A percentile compares a stretch with the other conserved stretches of the same genome.
Evolutionary conservation across 768 basidiomycete genomes (phyloP).

Genomic region (Sporobolomyces pararoseus): DNA sequence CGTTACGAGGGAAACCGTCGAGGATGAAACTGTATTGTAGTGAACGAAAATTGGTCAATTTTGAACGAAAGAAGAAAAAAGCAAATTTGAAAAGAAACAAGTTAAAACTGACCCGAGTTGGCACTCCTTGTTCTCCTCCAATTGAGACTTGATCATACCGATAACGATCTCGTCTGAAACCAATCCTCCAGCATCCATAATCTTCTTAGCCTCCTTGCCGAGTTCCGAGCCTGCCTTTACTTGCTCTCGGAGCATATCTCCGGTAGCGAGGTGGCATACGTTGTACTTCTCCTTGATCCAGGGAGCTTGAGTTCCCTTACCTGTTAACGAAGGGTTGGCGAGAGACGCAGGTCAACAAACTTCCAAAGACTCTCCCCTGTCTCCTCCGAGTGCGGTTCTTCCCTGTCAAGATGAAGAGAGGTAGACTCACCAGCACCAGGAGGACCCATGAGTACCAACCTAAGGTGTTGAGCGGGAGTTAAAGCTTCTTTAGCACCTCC

Average conservation of each 20-base stretch:
- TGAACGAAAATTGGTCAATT: background rate
- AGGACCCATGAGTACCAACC: conserved; percentile 90
- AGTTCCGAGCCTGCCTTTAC: conserved; percentile 79
- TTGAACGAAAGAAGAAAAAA: background rate
- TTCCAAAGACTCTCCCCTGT: too few species aligned
- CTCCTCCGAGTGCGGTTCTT: too few species aligned
- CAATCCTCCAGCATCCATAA: conserved; percentile 95
- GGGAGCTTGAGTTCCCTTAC: conserved; percentile 98
- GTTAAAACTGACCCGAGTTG: conserved; percentile 76
- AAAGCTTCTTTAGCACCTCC: conserved; percentile 54
- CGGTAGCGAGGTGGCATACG: conserved; percentile 96
- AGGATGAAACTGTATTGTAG: conserved; percentile 90
- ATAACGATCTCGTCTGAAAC: conserved; percentile 97
- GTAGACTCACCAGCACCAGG: conserved; percentile 81
- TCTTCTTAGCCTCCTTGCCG: conserved; percentile 88
- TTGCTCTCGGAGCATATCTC: conserved; percentile 96
- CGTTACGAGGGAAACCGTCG: conserved; percentile 98
- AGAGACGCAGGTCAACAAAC: too few species aligned
- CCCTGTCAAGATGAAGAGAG: background rate
- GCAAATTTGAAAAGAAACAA: too few species aligned
- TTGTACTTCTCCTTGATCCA: conserved; percentile 87
- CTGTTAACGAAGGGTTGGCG: conserved; percentile 52
- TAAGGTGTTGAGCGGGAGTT: conserved; percentile 60
- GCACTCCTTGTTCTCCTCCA: conserved; percentile 86
- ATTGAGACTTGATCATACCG: conserved; percentile 91